Evolutionary conservation across 2,329 filamentous ascomycete species (phyloP), one percentile per base, ranked within the genome.

Genomic region (Talaromyces piceae): DNA sequence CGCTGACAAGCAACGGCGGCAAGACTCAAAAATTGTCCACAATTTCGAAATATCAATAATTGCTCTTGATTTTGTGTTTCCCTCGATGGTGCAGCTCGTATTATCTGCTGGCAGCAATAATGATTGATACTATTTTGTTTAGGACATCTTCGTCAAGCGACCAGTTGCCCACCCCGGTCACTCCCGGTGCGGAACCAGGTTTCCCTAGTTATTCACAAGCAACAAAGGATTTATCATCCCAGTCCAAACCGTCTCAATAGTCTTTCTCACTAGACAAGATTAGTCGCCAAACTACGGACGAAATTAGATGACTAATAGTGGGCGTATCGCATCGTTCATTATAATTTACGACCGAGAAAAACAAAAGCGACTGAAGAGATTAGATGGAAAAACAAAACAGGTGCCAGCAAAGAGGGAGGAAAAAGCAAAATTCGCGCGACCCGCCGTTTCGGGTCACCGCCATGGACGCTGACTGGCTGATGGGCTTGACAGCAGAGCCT

Each of bases 161-260:
- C n/a, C n/a, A n/a, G n/a, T 13, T 31, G n/a, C 28, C 28, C 28
- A 37, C 31, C 31, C 31, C n/a, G n/a, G n/a, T n/a, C 31, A 18
- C 31, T 8, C 31, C 33, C 33, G 33, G 31, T 18, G 3, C 31
- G 31, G 33, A 20, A 37, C 20, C 33, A 18, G 8, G 4, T 18
- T 18, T 37, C n/a, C 11, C 31, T 37, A 16, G n/a, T 16, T 18
- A 18, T 37, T 16, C 31, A 37, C n/a, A n/a, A n/a, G n/a, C n/a
- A n/a, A n/a, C n/a, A n/a, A n/a, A n/a, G 31, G n/a, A 37, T 16
- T 33, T n/a, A 72, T 71, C 2, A 70, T 66, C 0, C 69, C 70
- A 68, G 71, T 72, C 0, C 69, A 68, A 0, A 73, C 57, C 3
- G 72, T 63, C 1, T 70, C 70, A 5, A 72, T 59, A 0, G 64